These are phyloP conservation scores for Fraxinus cuspidata DNA, from an alignment of 257 asterid genomes.

Conservation along the genomic window DNA sequence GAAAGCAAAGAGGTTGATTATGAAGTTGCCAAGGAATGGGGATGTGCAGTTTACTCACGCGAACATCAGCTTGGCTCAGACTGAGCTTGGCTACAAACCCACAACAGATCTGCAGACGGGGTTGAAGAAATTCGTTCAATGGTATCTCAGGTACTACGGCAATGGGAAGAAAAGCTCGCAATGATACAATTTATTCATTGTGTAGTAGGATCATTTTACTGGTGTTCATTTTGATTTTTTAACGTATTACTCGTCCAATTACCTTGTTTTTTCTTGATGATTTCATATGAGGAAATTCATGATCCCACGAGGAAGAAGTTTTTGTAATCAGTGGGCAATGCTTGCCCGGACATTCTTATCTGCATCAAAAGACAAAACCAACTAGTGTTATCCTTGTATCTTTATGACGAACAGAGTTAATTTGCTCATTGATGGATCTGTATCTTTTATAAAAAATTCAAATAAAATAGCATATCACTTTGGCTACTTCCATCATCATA, in stretches of 20 bases:
- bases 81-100: conserved; percentile 91
- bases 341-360: conserved; percentile 31
- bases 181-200: conserved; percentile 53
- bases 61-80: conserved; percentile 79
- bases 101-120: conserved; percentile 90
- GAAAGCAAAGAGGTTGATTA: conserved; percentile 75
- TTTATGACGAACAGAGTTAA: conserved; percentile 53
- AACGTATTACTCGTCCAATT: conserved; percentile 44
- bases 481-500: not conserved
- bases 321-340: conserved; percentile 31
- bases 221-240: conserved; percentile 68
- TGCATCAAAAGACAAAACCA: conserved; percentile 29
- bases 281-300: conserved; percentile 33
- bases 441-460: conserved; percentile 45
- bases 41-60: conserved; percentile 95
- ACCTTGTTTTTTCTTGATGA: conserved; percentile 50
- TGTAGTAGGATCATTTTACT: conserved; percentile 65
- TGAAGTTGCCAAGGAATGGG: conserved; percentile 94
- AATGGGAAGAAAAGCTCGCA: conserved; percentile 78
- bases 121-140: conserved; percentile 90
- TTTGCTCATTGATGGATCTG: conserved; percentile 49
- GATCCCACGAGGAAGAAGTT: conserved; percentile 38
- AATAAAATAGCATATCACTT: conserved; percentile 51
- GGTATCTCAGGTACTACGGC: conserved; percentile 85
- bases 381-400: conserved; percentile 52